Evolutionary conservation across 2,329 filamentous ascomycete genomes (phyloP), one percentile per base, ranked within the genome.

Genomic region (Seiridium cupressi): DNA sequence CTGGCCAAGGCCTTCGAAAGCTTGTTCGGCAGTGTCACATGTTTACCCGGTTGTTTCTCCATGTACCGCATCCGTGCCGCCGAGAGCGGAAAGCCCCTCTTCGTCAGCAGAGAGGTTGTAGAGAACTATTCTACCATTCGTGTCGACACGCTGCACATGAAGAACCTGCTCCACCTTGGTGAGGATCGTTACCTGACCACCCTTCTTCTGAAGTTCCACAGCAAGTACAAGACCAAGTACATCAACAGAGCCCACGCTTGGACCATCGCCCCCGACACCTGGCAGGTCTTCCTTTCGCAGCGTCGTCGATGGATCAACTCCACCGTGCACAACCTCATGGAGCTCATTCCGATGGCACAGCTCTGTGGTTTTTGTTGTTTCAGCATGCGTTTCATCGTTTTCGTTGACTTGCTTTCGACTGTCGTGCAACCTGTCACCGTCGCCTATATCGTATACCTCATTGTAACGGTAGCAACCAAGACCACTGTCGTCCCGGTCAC

Each of bases 281-380:
- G 93, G 91, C 79, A 83, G 47, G 92, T 99, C 61, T 98, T 99
- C 84, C 82, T 98, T 75, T 99, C 95, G 34, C 95, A 99, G 79
- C 92, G 95, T 83, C 94, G 95, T 81, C 91, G 95, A 74, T 99
- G 95, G 95, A 99, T 99, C 78, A 99, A 99, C 82, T 97, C 93
- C 60, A 99, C 95, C 0, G 92, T 99, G 56, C 95, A 99, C 83
- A 99, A 99, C 75, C 83, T 99, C 63, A 91, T 96, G 64, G 95
- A 99, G 75, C 89, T 99, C 63, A 94, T 98, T 64, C 93, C 94
- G 5, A 82, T 99, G 76, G 87, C 90, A 63, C 91, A 98, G 74
- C 90, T 99, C 55, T 99, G 95, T 76, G 95, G 95, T 78, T 99
- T 99, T 89, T 99, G 95, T 84, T 99, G 95, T 79, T 99, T 99